Conservation (phyloP, 352 stramenopile genomes). For the Phytophthora kernoviae region DNA sequence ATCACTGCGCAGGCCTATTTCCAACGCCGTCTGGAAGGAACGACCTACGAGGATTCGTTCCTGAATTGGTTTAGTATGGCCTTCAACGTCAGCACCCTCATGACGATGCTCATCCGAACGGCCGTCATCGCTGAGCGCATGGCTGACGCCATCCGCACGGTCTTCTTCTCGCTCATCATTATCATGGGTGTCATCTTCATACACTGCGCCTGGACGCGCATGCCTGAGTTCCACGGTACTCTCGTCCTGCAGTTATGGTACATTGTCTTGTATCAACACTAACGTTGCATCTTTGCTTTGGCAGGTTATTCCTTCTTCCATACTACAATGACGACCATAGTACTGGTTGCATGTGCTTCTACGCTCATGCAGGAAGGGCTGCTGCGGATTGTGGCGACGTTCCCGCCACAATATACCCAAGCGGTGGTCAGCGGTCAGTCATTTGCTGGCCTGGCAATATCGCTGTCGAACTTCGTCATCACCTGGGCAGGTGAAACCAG, state of each 20-base stretch:
- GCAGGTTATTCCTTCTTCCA: slow-evolving; percentile 68
- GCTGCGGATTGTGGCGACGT: slow-evolving; percentile 75
- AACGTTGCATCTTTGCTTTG: slow-evolving; percentile 1
- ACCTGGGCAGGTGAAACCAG: slow-evolving; percentile 41
- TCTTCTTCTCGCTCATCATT: slow-evolving; percentile 69
- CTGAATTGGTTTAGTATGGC: slow-evolving; percentile 88
- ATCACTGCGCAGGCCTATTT: slow-evolving; percentile 88
- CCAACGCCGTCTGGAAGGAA: slow-evolving; percentile 56
- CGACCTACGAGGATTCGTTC: slow-evolving; percentile 78
- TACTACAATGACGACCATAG: slow-evolving; percentile 74
- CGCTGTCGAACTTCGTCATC: slow-evolving; percentile 77
- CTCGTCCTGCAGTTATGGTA: slow-evolving; percentile 3
- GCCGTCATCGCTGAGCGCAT: slow-evolving; percentile 63
- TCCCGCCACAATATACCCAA: slow-evolving; percentile 79
- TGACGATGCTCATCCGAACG: slow-evolving; percentile 78
- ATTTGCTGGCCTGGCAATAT: slow-evolving; percentile 74
- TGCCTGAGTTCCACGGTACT: slow-evolving; percentile 69
- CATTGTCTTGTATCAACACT: slow-evolving; percentile 4
- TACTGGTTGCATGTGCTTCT: slow-evolving; percentile 67
- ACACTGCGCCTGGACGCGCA: slow-evolving; percentile 72
- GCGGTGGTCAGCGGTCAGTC: slow-evolving; percentile 78
- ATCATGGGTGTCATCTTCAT: slow-evolving; percentile 77
- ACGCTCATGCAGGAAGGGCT: slow-evolving; percentile 85
- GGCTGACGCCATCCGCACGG: slow-evolving; percentile 57
- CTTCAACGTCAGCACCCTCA: slow-evolving; percentile 82